These are phyloP conservation scores for Talaromyces borbonicus DNA, from an alignment of 495 filamentous ascomycete genomes.

Conservation along the genomic window DNA sequence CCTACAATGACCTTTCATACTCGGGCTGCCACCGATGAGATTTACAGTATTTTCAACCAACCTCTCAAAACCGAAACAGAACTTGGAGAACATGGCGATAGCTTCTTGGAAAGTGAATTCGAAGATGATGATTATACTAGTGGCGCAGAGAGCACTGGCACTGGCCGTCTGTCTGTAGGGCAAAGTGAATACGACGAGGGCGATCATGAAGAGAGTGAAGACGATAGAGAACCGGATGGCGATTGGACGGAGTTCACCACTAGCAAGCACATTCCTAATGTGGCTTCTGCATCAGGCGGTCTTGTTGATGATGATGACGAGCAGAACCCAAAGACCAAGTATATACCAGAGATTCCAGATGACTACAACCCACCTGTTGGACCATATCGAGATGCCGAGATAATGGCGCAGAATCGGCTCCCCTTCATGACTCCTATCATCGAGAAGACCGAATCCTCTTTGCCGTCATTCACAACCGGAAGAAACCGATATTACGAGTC, in stretches of 20 bases:
- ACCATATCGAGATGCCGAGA: conserved; percentile 64
- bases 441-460: conserved; percentile 81
- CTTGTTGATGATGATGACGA: conserved; percentile 27
- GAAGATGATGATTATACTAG: conserved; percentile 73
- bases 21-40: conserved; percentile 89
- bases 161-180: conserved; percentile 53
- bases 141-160: conserved; percentile 72
- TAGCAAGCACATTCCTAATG: conserved; percentile 56
- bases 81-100: conserved; percentile 27
- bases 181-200: conserved; percentile 57
- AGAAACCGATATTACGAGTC: conserved; percentile 47
- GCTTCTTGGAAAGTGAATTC: conserved; percentile 42
- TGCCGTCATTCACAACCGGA: conserved; percentile 51
- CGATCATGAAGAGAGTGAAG: conserved; percentile 27
- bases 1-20: conserved; percentile 98
- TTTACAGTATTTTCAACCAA: conserved; percentile 93
- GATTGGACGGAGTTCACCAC: conserved; percentile 83
- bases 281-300: conserved; percentile 19
- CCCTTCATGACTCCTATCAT: conserved; percentile 99
- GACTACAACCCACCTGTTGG: conserved; percentile 68
- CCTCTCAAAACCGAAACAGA: conserved; percentile 54
- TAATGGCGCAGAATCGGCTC: conserved; percentile 73
- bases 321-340: conserved; percentile 22
- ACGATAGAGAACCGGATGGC: conserved; percentile 42
- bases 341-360: conserved; percentile 66